Base-by-base conservation (phyloP, 805 yeast genomes). In the Kluyveromyces nonfermentans region DNA sequence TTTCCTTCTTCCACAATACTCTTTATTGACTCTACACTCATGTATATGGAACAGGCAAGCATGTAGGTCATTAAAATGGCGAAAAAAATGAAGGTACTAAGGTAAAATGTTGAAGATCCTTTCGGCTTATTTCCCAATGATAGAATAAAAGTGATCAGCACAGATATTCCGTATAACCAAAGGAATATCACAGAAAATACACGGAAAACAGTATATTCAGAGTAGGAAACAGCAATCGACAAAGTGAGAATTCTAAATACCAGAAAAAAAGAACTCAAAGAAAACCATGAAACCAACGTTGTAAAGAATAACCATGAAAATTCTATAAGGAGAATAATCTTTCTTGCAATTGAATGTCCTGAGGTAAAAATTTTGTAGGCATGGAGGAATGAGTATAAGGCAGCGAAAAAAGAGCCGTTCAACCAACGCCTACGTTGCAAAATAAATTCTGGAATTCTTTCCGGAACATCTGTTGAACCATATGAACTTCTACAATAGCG, bases 391-490 rank as follows among this genome's bases (percentile, higher is more conserved):
- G 97, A 80, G 60, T 93, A 90, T 45, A 88, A 72, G 7, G 95
- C 93, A 0, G 97, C 97, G 67, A 93, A 90, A 57, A 93, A 84
- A 0, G 97, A 88, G 44, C 97, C 97, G 62, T 90, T 90, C 51
- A 90, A 74, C 97, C 97, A 93, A 67, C 97, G 78, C 61, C 97
- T 75, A 69, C 97, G 77, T 64, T 90, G 97, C 34, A 88, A 73
- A 28, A 93, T 81, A 50, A 90, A 81, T 57, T 89, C 96, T 18
- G 93, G 80, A 30, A 90, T 74, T 31, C 76, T 70, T 52, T 85
- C 95, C 6, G 97, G 97, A 37, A 89, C 97, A 73, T 93, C 97
- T 3, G 97, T 93, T 51, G 85, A 88, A 0, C 97, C 97, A 50
- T 77, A 77, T 4, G 97, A 95, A 44, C 81, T 75, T 58, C 84